Conservation (phyloP, 2,329 filamentous ascomycete genomes). For the Orbilia oligospora region DNA sequence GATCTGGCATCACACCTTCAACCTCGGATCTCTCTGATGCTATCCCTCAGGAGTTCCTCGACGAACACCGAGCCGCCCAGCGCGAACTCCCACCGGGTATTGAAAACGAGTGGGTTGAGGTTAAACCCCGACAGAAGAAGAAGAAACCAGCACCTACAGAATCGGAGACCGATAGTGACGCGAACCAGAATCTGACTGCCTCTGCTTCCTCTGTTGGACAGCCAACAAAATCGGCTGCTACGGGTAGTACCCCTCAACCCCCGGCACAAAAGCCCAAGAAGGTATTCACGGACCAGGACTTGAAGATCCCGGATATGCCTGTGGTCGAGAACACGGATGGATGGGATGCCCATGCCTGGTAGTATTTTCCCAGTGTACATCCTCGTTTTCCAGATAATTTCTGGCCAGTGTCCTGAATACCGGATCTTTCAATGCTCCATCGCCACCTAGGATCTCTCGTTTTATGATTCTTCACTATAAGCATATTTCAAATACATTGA, state of each 20-base stretch:
- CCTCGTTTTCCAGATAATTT: not conserved
- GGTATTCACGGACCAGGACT: slow-evolving; percentile 40
- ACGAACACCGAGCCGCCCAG: slow-evolving; percentile 46
- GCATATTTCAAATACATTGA: not conserved
- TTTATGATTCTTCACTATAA: not conserved
- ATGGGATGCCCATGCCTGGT: slow-evolving; percentile 59
- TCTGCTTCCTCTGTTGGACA: slow-evolving; percentile 30
- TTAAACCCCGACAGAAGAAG: slow-evolving; percentile 57
- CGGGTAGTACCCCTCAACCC: slow-evolving; percentile 11
- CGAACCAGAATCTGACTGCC: slow-evolving; percentile 43
- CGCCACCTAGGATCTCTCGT: not conserved
- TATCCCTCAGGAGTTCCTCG: slow-evolving; percentile 48
- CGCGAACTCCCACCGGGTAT: slow-evolving; percentile 34
- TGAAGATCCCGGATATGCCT: slow-evolving; percentile 52
- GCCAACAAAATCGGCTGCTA: not conserved
- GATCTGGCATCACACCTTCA: slow-evolving; percentile 49
- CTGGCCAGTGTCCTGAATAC: not conserved
- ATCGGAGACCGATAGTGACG: slow-evolving; percentile 59
- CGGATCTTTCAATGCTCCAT: not conserved
- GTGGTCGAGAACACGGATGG: slow-evolving; percentile 35
- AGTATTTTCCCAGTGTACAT: slow-evolving; percentile 15
- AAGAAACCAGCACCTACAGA: slow-evolving; percentile 56
- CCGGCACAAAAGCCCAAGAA: slow-evolving; percentile 36
- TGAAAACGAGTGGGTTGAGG: slow-evolving; percentile 59
- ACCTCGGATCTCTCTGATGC: slow-evolving; percentile 54